Evolutionary conservation across 2,329 filamentous ascomycete species (phyloP), one percentile per base, ranked within the genome.

Genomic region (Aspergillus puulaauensis): DNA sequence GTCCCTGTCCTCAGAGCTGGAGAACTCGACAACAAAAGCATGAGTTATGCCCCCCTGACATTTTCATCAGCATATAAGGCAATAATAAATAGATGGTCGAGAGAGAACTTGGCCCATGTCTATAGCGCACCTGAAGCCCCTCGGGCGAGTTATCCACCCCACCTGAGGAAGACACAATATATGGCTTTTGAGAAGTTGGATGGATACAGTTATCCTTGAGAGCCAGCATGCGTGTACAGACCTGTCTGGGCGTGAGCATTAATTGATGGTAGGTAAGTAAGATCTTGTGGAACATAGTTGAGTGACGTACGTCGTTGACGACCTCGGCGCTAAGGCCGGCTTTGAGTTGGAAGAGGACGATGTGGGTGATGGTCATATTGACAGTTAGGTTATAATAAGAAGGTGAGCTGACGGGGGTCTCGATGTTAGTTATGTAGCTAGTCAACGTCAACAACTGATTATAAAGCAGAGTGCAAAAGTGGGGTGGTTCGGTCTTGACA

Each of bases 341-440:
- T 67, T 87, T 86, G 77, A 89, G 89, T 60, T 85, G 79, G 66
- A 90, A 87, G 24, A 89, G 76, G 3, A 90, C 87, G 51, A 90
- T 81, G 69, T 90, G 88, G n/a, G 84, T 77, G 64, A 90, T 79
- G 0, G 84, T 69, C 86, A 89, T 89, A 3, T n/a, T 58, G 59
- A 27, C 7, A 8, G 37, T 40, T 15, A 21, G 21, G 21, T 21
- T 21, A 37, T 15, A 37, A n/a, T 6, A 37, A 46, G 44, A 46
- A 23, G 45, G 12, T 48, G 31, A 21, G 14, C 8, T 48, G 45
- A n/a, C 35, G 12, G 35, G 35, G 14, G 15, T n/a, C 14, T 35
- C 9, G 9, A n/a, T 7, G 35, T 37, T 37, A n/a, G 14, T 37
- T 37, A 37, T 37, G 27, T 31, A 21, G 3, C 3, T 21, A 37